Evolutionary conservation across 768 basidiomycete species (phyloP), one percentile per base, ranked within the genome.

Genomic region (Suillus subluteus): DNA sequence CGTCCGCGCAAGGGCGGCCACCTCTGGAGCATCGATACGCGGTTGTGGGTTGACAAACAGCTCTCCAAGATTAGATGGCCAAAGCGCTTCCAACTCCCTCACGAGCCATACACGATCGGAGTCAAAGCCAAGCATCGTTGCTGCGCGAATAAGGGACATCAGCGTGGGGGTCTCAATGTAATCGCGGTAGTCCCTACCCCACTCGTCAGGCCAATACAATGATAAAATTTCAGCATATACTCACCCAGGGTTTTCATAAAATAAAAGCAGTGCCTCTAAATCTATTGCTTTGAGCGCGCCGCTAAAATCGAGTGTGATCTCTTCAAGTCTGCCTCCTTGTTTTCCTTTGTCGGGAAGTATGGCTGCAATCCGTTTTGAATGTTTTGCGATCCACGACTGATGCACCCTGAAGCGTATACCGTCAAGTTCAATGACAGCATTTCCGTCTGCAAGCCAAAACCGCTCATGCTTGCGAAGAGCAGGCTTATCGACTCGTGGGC

Each of bases 371-470:
- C 67, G 4, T 78, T 79, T 12, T 78, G 68, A 48, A 52, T 78
- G 68, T 35, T 66, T 68, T 7, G 70, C 66, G 3, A 83, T 74
- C 26, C 72, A 73, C 62, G 76, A 79, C 16, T 76, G 71, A 15
- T 80, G 78, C 30, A 83, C 65, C n/a, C 72, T 72, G 69, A 82
- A 82, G 41, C 75, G 69, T 7, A 71, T 75, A 35, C 73, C 68
- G 16, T 74, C 68, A 32, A 79, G 66, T 62, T 79, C 74, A 5
- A 84, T 54, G 40, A 81, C 71, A 7, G 80, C 69, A 21, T 74
- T 75, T 8, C 80, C 81, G 62, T 80, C 79, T 18, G 73, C 70
- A 26, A 76, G 69, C 81, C 81, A 82, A 58, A 79, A 74, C n/a
- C 65, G n/a, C 61, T 68, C 43, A 65, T 69, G 66, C 65, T 63